Evolutionary conservation across 2,329 filamentous ascomycete genomes (phyloP).

Genomic region (Scytalidium lignicola): DNA sequence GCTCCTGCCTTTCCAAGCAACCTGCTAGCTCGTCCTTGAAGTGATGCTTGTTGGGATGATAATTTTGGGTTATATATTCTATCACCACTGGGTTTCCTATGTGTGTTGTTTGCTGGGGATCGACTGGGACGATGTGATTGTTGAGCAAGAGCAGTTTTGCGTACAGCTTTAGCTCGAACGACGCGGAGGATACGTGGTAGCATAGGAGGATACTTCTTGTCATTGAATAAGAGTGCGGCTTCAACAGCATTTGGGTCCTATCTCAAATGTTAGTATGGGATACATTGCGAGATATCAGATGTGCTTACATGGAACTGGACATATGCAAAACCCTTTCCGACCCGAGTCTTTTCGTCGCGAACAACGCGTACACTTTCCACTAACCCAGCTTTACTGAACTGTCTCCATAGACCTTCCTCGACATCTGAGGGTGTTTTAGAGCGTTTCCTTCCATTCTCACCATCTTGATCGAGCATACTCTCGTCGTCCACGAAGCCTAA

Average conservation of each 20-base stretch:
- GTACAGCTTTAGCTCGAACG: slow-evolving; percentile 57
- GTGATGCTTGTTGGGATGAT: slow-evolving; percentile 63
- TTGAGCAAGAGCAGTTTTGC: slow-evolving; percentile 29
- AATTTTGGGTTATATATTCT: slow-evolving; percentile 62
- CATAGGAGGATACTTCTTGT: slow-evolving; percentile 90
- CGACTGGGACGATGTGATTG: slow-evolving; percentile 4
- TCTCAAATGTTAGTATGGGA: slow-evolving; percentile 13
- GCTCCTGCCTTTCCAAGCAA: slow-evolving; percentile 68
- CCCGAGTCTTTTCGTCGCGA: slow-evolving; percentile 80
- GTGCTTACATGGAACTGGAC: slow-evolving; percentile 84
- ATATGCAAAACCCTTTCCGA: slow-evolving; percentile 96
- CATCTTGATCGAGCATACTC: slow-evolving; percentile 60
- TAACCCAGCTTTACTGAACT: slow-evolving; percentile 70
- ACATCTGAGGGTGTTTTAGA: slow-evolving; percentile 75
- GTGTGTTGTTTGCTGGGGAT: slow-evolving; percentile 13
- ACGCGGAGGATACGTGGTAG: slow-evolving; percentile 86
- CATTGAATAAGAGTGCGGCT: slow-evolving; percentile 80
- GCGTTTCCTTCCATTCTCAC: slow-evolving; percentile 65
- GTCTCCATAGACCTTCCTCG: slow-evolving; percentile 87
- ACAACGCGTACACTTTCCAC: slow-evolving; percentile 93
- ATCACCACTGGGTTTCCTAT: slow-evolving; percentile 31
- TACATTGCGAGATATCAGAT: slow-evolving; percentile 12
- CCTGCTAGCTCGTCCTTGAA: slow-evolving; percentile 67
- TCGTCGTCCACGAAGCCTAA: slow-evolving; percentile 95
- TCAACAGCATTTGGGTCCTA: slow-evolving; percentile 83